Base-by-base conservation (phyloP, 164 flowering plant genomes). In the Vitis rupestris region DNA sequence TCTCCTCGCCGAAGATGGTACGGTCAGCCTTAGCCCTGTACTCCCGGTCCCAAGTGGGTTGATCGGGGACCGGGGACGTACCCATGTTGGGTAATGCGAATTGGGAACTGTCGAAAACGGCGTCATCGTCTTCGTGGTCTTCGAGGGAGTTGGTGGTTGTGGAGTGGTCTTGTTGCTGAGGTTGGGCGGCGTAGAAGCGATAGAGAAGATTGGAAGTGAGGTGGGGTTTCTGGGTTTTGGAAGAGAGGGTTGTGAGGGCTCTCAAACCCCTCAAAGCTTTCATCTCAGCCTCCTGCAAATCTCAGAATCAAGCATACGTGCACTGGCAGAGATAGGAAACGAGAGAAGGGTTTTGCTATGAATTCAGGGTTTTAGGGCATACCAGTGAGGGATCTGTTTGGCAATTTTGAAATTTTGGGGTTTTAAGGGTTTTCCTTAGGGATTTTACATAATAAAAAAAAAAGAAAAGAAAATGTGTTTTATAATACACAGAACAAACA, bases 61-160 rank as follows among this genome's bases (percentile, higher is more conserved):
- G 57, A 2, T 23, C 54, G 9, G 50, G 64, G 12, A 29, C 8
- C 44, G 63, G 10, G 5, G 56, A 8, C 64, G 64, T 27, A 69
- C 27, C 70, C 14, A 64, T 3, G 17, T 13, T 15, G 37, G 88
- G 91, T 2, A 88, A 16, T 0, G 67, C 37, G 76, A 63, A 95
- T 8, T 88, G 80, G 48, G 77, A 29, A 67, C 98, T 91, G 72
- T 93, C 97, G 64, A 90, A 93, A 12, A 71, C 86, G 1, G 80
- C n/a, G 67, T 72, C 84, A 13, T 66, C 78, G 64, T 63, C 71
- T 9, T 61, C 76, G 13, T 66, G 50, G 44, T 73, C 79, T 4
- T 70, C 72, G 50, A 65, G 30, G 17, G 70, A 10, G 57, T 61
- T 56, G 70, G 59, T 48, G 50, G 60, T 27, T 10, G 19, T 56